These are phyloP conservation scores for Microsporum canis DNA, from an alignment of 2,329 filamentous ascomycete species.

Conservation along the genomic window DNA sequence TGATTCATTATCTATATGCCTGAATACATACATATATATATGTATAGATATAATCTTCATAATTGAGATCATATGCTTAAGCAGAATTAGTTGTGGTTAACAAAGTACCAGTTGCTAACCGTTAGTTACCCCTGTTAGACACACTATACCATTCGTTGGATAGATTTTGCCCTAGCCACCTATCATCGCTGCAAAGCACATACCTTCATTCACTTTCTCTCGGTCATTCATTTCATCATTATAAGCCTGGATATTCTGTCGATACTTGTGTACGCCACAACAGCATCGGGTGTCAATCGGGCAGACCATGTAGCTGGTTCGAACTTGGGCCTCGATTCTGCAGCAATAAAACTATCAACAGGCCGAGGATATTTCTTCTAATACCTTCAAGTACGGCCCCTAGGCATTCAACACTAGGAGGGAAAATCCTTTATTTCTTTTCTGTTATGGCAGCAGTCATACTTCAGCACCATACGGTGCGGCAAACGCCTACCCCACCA, in stretches of 20 bases:
- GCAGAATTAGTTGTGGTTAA: not conserved
- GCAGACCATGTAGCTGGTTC: not conserved
- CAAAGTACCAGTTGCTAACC: not conserved
- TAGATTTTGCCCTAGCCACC: not conserved
- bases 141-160: not conserved
- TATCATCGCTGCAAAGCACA: not conserved
- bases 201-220: not conserved
- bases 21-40: not conserved
- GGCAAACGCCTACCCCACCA: constrained; percentile 40
- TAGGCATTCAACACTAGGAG: not conserved
- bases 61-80: not conserved
- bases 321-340: not conserved
- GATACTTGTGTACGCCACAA: not conserved
- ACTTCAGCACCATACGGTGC: constrained; percentile 36
- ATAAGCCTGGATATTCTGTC: not conserved
- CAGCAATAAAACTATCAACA: not conserved
- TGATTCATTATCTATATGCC: not conserved
- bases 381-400: not conserved
- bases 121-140: not conserved
- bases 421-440: not conserved
- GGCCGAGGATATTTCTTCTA: not conserved
- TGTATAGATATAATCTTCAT: not conserved
- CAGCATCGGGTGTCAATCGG: not conserved
- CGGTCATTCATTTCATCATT: not conserved
- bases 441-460: constrained; percentile 37